phyloP scores from a whole-genome alignment of 2,329 filamentous ascomycete genomes.

The Talaromyces sp. region DNA sequence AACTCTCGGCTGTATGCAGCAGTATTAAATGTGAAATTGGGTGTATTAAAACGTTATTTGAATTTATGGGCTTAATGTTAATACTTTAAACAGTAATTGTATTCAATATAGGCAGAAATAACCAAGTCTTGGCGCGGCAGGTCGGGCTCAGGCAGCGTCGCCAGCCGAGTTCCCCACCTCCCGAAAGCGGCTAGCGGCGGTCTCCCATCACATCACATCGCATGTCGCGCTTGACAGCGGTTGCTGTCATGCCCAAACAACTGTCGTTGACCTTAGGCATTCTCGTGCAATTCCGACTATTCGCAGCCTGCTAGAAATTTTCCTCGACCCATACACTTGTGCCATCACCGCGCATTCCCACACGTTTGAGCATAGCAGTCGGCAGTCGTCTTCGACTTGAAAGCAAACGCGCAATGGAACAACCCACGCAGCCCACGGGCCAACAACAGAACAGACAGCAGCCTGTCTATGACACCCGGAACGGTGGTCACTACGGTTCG shows the following conservation, averaged over 20 bases:
- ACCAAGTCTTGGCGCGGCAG: neutral
- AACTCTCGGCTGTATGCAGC: neutral
- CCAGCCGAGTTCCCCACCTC: neutral
- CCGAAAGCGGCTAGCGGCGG: slow-evolving; percentile 8
- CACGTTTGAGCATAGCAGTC: neutral
- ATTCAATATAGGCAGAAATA: neutral
- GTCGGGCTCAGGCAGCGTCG: neutral
- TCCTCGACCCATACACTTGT: neutral
- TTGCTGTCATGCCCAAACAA: slow-evolving; percentile 2
- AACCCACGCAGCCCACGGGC: slow-evolving; percentile 49
- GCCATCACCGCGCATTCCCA: neutral
- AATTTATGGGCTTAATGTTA: neutral
- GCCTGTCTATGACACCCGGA: slow-evolving; percentile 66
- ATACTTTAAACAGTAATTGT: neutral
- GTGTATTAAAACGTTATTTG: neutral
- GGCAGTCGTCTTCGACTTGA: neutral
- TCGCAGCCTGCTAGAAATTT: neutral
- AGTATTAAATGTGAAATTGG: neutral
- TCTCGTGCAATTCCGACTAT: neutral
- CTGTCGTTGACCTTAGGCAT: neutral
- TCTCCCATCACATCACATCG: slow-evolving; percentile 8
- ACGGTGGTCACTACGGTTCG: slow-evolving; percentile 75
- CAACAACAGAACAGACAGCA: slow-evolving; percentile 58
- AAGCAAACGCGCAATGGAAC: slow-evolving; percentile 45
- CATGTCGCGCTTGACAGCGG: slow-evolving; percentile 4